Evolutionary conservation across 306 rosid genomes (phyloP).

Genomic region (Quercus berberidifolia): DNA sequence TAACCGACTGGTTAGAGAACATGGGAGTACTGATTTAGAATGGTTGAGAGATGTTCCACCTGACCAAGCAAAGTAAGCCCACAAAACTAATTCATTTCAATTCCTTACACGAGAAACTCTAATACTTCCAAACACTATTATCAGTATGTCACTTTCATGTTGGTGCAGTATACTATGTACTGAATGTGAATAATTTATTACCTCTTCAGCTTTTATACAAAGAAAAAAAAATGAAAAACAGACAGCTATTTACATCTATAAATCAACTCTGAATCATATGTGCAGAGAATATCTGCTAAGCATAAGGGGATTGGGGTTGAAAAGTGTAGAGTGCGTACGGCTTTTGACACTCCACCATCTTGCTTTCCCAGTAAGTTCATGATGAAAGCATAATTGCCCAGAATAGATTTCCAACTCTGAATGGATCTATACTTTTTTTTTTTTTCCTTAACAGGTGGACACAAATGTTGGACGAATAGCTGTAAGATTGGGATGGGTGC

Average conservation of each 20-base stretch:
- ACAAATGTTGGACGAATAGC: slow-evolving; percentile 99
- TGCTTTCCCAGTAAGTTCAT: slow-evolving; percentile 92
- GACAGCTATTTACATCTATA: slow-evolving; percentile 9
- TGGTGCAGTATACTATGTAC: slow-evolving; percentile 12
- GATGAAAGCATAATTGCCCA: slow-evolving; percentile 16
- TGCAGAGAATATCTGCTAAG: slow-evolving; percentile 95
- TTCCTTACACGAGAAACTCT: slow-evolving; percentile 16
- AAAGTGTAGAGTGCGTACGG: slow-evolving; percentile 98
- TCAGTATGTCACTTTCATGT: background rate
- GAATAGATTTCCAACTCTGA: slow-evolving; percentile 7
- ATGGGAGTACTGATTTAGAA: slow-evolving; percentile 82
- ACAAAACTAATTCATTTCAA: slow-evolving; percentile 19
- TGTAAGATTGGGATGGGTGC: slow-evolving; percentile 99
- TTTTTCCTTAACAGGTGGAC: slow-evolving; percentile 69
- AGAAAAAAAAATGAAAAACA: background rate
- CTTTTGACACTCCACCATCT: slow-evolving; percentile 98
- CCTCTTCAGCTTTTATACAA: background rate
- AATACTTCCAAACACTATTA: slow-evolving; percentile 10
- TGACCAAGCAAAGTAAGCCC: slow-evolving; percentile 89
- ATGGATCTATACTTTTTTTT: slow-evolving; percentile 20
- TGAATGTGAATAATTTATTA: background rate
- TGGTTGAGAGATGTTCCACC: slow-evolving; percentile 99
- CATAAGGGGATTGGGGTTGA: slow-evolving; percentile 87
- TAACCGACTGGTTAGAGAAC: slow-evolving; percentile 79
- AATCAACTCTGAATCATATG: slow-evolving; percentile 9